Conservation (phyloP, 208 protist genomes). For the Crithidia brevicula region DNA sequence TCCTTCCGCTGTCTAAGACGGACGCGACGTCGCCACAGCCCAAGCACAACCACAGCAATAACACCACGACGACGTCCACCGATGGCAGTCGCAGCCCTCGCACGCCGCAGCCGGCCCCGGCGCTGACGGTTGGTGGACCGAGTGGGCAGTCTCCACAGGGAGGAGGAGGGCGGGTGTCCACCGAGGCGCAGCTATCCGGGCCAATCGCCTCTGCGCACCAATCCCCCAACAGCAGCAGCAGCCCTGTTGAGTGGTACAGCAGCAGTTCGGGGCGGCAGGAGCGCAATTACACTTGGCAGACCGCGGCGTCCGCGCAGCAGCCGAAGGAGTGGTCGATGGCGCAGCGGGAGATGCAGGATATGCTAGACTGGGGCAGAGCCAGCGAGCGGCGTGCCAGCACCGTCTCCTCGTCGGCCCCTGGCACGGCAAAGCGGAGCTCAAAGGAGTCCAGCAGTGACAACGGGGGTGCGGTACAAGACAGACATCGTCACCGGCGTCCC, state of each 20-base stretch:
- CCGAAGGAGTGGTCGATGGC: slow-evolving; percentile 34
- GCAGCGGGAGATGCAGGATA: slow-evolving; percentile 34
- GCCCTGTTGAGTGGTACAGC: slow-evolving; percentile 22
- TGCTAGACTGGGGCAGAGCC: slow-evolving; percentile 31
- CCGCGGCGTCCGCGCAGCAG: slow-evolving; percentile 5
- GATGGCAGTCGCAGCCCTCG: slow-evolving; percentile 3
- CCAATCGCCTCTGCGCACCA: background rate
- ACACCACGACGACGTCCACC: background rate
- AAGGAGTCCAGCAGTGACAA: slow-evolving; percentile 5
- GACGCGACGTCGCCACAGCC: background rate
- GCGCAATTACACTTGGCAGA: slow-evolving; percentile 16
- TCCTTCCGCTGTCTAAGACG: background rate
- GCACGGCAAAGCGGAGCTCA: background rate
- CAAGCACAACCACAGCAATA: background rate
- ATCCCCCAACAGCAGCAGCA: slow-evolving; percentile 8
- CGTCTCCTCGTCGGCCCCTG: slow-evolving; percentile 6
- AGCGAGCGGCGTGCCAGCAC: slow-evolving; percentile 7
- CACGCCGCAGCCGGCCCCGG: slow-evolving; percentile 1
- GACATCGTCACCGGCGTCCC: background rate
- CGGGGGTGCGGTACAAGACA: too few species aligned
- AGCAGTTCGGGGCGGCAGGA: slow-evolving; percentile 16
- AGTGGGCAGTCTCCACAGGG: slow-evolving; percentile 16
- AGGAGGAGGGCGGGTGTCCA: background rate
- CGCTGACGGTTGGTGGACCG: slow-evolving; percentile 23
- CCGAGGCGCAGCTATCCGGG: background rate